Base-by-base conservation (phyloP, 2,329 filamentous ascomycete genomes). In the Aspergillus sp. region DNA sequence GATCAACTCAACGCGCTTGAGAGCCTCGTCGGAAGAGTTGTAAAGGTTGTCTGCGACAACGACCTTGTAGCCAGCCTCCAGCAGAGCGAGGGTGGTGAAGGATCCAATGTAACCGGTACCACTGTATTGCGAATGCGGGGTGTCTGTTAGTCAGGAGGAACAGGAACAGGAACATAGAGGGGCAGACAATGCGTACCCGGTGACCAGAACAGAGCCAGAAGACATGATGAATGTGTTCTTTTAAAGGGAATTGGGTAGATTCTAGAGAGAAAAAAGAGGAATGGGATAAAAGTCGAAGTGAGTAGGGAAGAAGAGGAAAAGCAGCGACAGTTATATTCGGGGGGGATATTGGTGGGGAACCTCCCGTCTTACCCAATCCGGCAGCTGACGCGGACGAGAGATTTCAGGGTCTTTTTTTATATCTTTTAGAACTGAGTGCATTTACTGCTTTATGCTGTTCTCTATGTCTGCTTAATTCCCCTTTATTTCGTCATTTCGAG, bases 51-150 rank as follows among this genome's bases (percentile, higher is more conserved):
- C 93, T 58, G 93, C 84, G 56, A 98, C 89, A 68, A 98, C 86
- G 55, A 98, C 93, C 70, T 97, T 85, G 80, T 97, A 97, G 70
- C 84, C 90, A 65, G 93, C 87, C 67, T 96, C 80, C 59, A 98
- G 88, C 22, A 98, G 87, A 46, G 90, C 85, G 45, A 98, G 84
- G 48, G 88, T 78, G 53, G 93, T 98, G 79, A 97, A 97, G 44
- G 91, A 97, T 69, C 93, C 93, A 72, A 98, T 98, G 79, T 98
- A 98, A 76, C 93, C 93, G 57, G 90, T 95, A 65, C 93, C 93
- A 80, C 93, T 96, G 68, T 51, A 37, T 15, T 22, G 19, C 17
- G 41, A 22, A 45, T 46, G 51, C 46, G 50, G 51, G 60, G 58
- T 51, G 56, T 54, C 47, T 54, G 58, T 60, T 41, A 19, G 35